A percentile compares a stretch with the other conserved stretches of the same genome.
Conservation (phyloP, 2,329 filamentous ascomycete genomes). For the Epichloe elymi region DNA sequence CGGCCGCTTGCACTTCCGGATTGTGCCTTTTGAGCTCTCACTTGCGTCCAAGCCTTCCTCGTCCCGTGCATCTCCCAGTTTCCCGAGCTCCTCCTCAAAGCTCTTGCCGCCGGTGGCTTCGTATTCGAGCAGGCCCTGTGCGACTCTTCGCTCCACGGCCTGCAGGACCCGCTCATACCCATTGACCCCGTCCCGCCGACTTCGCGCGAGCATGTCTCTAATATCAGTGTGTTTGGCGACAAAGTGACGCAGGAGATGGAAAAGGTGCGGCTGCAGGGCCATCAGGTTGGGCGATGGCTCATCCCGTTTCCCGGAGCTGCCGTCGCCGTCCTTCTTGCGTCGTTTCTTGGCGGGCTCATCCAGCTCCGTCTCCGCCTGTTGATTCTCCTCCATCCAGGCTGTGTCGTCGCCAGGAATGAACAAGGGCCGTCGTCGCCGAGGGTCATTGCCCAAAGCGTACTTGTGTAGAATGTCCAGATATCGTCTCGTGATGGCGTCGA, state of each 20-base stretch:
- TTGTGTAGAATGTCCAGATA: conserved; percentile 85
- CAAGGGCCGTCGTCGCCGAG: conserved; percentile 56
- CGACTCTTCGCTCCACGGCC: conserved; percentile 64
- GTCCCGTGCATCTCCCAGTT: conserved; percentile 12
- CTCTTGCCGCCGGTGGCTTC: conserved; percentile 37
- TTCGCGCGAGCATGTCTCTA: conserved; percentile 66
- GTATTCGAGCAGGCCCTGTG: conserved; percentile 58
- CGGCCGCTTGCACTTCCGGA: conserved; percentile 62
- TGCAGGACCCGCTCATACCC: conserved; percentile 64
- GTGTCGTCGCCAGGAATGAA: conserved; percentile 52
- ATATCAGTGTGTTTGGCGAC: conserved; percentile 71
- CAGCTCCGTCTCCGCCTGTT: conserved; percentile 18
- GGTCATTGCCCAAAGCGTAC: conserved; percentile 53
- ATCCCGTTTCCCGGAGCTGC: conserved; percentile 20
- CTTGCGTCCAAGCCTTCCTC: conserved; percentile 28
- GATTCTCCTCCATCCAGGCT: conserved; percentile 28
- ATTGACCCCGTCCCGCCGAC: conserved; percentile 55
- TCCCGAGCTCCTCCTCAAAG: conserved; percentile 26
- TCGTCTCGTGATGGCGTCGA: conserved; percentile 75
- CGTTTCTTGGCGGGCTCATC: conserved; percentile 41
- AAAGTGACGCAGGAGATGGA: conserved; percentile 76
- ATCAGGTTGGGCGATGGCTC: conserved; percentile 49
- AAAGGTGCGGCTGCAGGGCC: conserved; percentile 82
- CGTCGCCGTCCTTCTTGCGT: conserved; percentile 27
- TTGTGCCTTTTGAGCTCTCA: conserved; percentile 52